A percentile compares a stretch with the other conserved stretches of the same genome.
phyloP scores from a whole-genome alignment of 2,329 filamentous ascomycete species.

The Aspergillus sp. region DNA sequence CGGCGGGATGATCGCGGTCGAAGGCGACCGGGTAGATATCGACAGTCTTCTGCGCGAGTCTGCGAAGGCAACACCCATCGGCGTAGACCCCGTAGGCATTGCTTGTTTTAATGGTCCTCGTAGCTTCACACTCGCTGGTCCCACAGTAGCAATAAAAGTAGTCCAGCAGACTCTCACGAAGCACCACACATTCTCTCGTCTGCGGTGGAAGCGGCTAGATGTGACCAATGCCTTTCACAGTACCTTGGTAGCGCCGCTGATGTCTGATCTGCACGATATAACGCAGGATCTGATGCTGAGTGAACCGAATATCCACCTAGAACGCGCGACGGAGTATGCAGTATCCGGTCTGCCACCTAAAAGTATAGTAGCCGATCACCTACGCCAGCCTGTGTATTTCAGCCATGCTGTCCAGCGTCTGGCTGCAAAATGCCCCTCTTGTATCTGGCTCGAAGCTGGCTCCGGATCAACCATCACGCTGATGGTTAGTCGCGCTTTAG shows the following conservation, averaged over 20 bases:
- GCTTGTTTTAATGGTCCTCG: conserved; percentile 28
- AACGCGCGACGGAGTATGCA: conserved; percentile 21
- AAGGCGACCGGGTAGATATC: conserved; percentile 27
- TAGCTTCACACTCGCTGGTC: conserved; percentile 26
- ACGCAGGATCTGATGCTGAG: conserved; percentile 33
- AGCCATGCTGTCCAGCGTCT: conserved; percentile 45
- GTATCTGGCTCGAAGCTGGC: conserved; percentile 47
- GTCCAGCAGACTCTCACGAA: conserved; percentile 15
- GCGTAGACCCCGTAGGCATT: conserved; percentile 21
- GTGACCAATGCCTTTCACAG: conserved; percentile 55
- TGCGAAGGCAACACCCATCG: neutral
- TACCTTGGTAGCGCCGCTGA: conserved; percentile 40
- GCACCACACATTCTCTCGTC: neutral
- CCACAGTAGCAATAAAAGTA: conserved; percentile 16
- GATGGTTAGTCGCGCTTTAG: conserved; percentile 36
- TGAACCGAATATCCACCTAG: conserved; percentile 31
- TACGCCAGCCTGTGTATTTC: conserved; percentile 49
- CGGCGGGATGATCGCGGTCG: conserved; percentile 37
- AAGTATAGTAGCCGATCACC: conserved; percentile 25
- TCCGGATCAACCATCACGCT: conserved; percentile 37
- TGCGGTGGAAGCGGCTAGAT: conserved; percentile 42
- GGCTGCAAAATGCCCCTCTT: conserved; percentile 17
- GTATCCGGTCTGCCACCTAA: neutral
- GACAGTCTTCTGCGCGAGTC: neutral
- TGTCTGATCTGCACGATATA: conserved; percentile 27